Base-by-base conservation (phyloP, 768 basidiomycete species). In the Scleroderma citrinum region DNA sequence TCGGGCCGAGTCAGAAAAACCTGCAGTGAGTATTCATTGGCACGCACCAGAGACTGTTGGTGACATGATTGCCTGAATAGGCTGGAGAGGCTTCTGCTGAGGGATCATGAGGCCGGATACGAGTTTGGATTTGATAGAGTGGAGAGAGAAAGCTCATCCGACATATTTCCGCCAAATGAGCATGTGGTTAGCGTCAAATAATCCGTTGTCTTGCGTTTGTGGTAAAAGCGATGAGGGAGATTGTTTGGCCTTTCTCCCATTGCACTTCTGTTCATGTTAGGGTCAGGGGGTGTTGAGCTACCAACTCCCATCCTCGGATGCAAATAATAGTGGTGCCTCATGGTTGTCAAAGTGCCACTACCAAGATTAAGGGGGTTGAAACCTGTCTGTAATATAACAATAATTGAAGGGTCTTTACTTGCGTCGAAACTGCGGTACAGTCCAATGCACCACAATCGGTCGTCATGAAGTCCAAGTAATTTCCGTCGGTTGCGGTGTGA, bases 11-110 rank as follows among this genome's bases (percentile, higher is more conserved):
- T 29, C 17, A 1, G 37, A 48, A 35, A 23, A 44, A 17, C 36
- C 49, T n/a, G 35, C 37, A 17, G 62, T 66, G 19, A 57, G 64
- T 55, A 19, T 17, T 17, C 34, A 19, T 35, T 12, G 10, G 21
- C 30, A 31, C 24, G 23, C 36, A 49, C 17, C 13, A 34, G 26
- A 20, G 36, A 30, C 7, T 8, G 29, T 32, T 14, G 19, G 5
- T 63, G 47, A 60, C 45, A 16, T 30, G 49, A 40, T 20, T 7
- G 48, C 41, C 23, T 26, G 31, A 37, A 49, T 30, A 39, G 16
- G 35, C 47, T 21, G 21, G 39, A 19, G 50, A 39, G 35, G 44
- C 49, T 34, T 29, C 40, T 5, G 21, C 47, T 30, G 30, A 11
- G 16, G 47, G 48, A 44, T 47, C 57, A 21, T 52, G 51, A 50